Base-by-base conservation (phyloP, 2,329 filamentous ascomycete species). In the Aspergillus sp. region DNA sequence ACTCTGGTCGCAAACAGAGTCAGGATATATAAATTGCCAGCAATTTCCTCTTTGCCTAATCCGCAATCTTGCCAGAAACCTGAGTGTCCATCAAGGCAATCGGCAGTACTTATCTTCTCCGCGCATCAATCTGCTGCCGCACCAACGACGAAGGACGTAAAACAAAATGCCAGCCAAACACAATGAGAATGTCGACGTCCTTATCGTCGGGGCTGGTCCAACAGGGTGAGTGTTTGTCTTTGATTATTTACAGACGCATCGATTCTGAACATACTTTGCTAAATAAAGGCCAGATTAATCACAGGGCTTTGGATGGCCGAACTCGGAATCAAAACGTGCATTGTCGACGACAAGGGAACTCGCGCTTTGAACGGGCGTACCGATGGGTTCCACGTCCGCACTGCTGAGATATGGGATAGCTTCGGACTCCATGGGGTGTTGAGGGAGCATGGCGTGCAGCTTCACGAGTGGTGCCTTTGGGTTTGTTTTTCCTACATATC, bases 361-460 rank as follows among this genome's bases (percentile, higher is more conserved):
- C 63, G 64, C 34, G 46, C 56, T 16, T 46, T 51, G 33, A 41
- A 44, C 4, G 52, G 53, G 3, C 52, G 54, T 27, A 48, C 49
- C 11, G 42, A 50, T 28, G 40, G 43, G 4, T 30, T 46, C 24
- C 47, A 43, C 7, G 32, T 41, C 19, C 39, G 45, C 10, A 49
- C 47, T 0, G 24, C 46, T 8, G 46, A 50, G 53, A 78, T 84
- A 6, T 75, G 84, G 32, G 77, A 85, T 44, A 78, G 74, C 37
- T 79, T 86, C 45, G 79, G 76, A 1, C 74, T 85, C 40, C 72
- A 82, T 45, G 63, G 71, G 7, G 72, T 71, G 1, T 74, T 74
- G 68, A 76, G 75, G 29, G 79, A 83, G 44, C 68, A 73, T 8
- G 80, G 80, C 48, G 76, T 77, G 6, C 20, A 11, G 48, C 73